phyloP scores from a whole-genome alignment of 148 eudicot species.

The Beta vulgaris region DNA sequence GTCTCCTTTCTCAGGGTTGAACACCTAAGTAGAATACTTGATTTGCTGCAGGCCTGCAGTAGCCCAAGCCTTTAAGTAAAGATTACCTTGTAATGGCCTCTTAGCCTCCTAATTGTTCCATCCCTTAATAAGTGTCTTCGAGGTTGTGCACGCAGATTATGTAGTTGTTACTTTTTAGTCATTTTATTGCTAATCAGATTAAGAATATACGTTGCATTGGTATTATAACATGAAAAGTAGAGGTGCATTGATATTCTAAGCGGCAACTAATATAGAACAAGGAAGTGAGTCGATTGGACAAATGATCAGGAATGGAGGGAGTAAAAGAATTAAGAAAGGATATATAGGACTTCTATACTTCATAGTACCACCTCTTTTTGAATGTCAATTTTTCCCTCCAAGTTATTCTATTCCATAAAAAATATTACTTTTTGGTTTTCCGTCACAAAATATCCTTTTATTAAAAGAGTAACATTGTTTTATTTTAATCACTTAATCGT shows the following conservation, averaged over 20 bases:
- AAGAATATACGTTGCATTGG: not conserved
- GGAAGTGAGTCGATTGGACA: not conserved
- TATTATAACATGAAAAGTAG: not conserved
- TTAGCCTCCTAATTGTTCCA: not conserved
- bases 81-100: constrained; percentile 1
- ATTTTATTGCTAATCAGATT: not conserved
- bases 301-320: too few relatives aligned
- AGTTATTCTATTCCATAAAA: not conserved
- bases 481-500: not conserved
- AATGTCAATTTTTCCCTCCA: too few relatives aligned
- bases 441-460: not conserved
- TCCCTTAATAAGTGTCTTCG: not conserved
- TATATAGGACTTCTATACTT: not conserved
- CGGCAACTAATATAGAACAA: not conserved
- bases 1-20: not conserved
- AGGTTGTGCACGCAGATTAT: not conserved
- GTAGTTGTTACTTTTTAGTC: not conserved
- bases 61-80: not conserved
- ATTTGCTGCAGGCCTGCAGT: not conserved
- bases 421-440: not conserved
- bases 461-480: not conserved
- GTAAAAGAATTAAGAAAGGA: not conserved
- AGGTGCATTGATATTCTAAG: not conserved
- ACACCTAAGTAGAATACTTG: too few relatives aligned
- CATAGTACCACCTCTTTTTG: not conserved